These are phyloP conservation scores for Pythium vanterpoolii DNA, from an alignment of 352 stramenopile species.

Conservation along the genomic window DNA sequence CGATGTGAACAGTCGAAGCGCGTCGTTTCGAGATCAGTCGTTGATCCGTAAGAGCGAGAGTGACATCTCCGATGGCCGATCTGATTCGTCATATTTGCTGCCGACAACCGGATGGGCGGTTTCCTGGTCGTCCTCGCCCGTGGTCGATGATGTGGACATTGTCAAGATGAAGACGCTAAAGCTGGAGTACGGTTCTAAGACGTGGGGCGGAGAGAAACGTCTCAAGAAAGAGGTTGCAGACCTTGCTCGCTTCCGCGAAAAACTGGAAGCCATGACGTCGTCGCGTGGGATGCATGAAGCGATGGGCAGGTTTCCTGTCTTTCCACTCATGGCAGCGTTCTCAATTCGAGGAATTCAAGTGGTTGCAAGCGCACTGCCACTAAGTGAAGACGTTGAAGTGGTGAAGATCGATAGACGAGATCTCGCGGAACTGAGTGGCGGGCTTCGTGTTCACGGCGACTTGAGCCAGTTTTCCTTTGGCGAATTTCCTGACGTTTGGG, in stretches of 20 bases:
- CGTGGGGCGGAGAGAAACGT: conserved; percentile 65
- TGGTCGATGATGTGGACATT: conserved; percentile 32
- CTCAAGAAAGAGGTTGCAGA: conserved; percentile 46
- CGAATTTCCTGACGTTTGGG: conserved; percentile 54
- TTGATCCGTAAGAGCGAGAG: conserved; percentile 13
- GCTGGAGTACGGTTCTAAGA: conserved; percentile 65
- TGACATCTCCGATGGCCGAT: conserved; percentile 14
- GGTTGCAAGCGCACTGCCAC: conserved; percentile 48
- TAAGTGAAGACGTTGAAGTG: conserved; percentile 35
- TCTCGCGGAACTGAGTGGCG: conserved; percentile 34
- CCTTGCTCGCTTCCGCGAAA: conserved; percentile 49
- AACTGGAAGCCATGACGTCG: conserved; percentile 47
- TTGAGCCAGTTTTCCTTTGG: conserved; percentile 60
- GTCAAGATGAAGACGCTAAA: conserved; percentile 53
- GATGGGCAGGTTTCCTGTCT: conserved; percentile 42
- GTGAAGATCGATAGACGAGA: conserved; percentile 49
- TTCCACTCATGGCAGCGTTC: conserved; percentile 59
- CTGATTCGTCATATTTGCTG: not conserved
- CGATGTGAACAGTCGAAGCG: conserved; percentile 18
- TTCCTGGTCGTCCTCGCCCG: conserved; percentile 2
- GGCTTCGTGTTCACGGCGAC: conserved; percentile 24
- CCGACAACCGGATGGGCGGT: not conserved
- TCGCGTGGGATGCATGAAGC: conserved; percentile 33
- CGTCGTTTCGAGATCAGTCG: conserved; percentile 10
- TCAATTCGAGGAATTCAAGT: conserved; percentile 52